Base-by-base conservation (phyloP, 1,139 yeast genomes). In the Candida mesenterica region DNA sequence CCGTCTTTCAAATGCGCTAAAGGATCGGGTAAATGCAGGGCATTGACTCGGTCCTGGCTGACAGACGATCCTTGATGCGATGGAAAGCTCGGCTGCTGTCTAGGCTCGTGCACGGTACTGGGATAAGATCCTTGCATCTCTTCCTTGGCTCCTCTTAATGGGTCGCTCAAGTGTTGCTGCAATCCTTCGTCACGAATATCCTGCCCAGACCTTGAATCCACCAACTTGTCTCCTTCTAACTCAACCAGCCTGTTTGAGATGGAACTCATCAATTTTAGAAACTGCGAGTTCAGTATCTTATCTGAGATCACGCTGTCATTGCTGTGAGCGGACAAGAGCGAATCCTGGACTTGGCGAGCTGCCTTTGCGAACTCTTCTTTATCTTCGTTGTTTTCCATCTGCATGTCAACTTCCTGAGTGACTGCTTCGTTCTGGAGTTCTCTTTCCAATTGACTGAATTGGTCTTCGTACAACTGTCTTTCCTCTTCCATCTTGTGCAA, bases 1-100 rank as follows among this genome's bases (percentile, higher is more conserved):
- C 74, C 74, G 34, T 68, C 72, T 32, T 52, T 52, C n/a, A 70
- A 56, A 42, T 70, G 76, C 2, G 75, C 72, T 36, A 70, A 53
- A 0, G 76, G 76, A 41, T 70, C 76, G 3, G 75, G 74, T 17
- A 69, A 53, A 32, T 51, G 65, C 41, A 55, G 56, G 7, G 10
- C 14, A n/a, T 15, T 14, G 12, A 20, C 12, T n/a, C 26, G 12
- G 13, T 7, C 13, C 23, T 18, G 10, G 20, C 15, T 23, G 27
- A 15, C 12, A 18, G 13, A 25, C 23, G 32, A 12, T 7, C 32
- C 32, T 22, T 15, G 25, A 23, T 22, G 28, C 4, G 28, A 25
- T 15, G 28, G 28, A 9, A 25, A 25, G 17, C 15, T 15, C 28
- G 14, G 28, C 28, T n/a, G n/a, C n/a, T 13, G 28, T 25, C 12